These are phyloP conservation scores for Immersiporthe knoxdaviesiana DNA, from an alignment of 2,329 filamentous ascomycete genomes.

Conservation along the genomic window DNA sequence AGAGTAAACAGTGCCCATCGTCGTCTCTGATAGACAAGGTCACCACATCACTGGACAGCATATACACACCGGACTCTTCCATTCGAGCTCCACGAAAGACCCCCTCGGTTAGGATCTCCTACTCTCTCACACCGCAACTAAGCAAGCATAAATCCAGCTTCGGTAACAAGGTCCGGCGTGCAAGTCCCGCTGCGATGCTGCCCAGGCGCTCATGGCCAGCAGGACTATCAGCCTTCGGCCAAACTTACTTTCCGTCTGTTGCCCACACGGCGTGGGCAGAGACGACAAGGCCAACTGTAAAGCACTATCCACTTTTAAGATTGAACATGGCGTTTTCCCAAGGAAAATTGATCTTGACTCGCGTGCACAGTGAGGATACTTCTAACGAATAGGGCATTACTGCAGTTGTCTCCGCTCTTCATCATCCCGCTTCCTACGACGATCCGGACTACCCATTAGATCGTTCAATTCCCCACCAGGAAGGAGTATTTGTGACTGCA, in stretches of 20 bases:
- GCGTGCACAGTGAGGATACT: slow-evolving; percentile 9
- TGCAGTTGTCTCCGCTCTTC: slow-evolving; percentile 31
- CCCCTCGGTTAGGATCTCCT: neutral
- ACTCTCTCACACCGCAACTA: neutral
- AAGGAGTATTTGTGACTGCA: too few species aligned
- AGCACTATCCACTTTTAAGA: too few species aligned
- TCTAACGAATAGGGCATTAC: slow-evolving; percentile 30
- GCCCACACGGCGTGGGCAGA: too few species aligned
- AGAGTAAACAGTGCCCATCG: too few species aligned
- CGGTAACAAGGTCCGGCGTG: neutral
- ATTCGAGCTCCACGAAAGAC: too few species aligned
- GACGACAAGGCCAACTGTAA: too few species aligned
- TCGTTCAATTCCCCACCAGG: slow-evolving; percentile 21
- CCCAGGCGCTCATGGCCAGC: too few species aligned
- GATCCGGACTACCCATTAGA: slow-evolving; percentile 12
- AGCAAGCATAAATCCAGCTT: neutral
- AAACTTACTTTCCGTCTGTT: too few species aligned
- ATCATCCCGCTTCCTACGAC: neutral
- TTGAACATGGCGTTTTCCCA: too few species aligned
- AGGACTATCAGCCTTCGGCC: too few species aligned
- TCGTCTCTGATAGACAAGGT: too few species aligned
- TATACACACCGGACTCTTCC: neutral
- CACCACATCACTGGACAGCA: neutral
- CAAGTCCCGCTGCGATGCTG: neutral
- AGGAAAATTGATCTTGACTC: too few species aligned